phyloP scores from a whole-genome alignment of 768 basidiomycete genomes.

The Phanerochaete carnosa region DNA sequence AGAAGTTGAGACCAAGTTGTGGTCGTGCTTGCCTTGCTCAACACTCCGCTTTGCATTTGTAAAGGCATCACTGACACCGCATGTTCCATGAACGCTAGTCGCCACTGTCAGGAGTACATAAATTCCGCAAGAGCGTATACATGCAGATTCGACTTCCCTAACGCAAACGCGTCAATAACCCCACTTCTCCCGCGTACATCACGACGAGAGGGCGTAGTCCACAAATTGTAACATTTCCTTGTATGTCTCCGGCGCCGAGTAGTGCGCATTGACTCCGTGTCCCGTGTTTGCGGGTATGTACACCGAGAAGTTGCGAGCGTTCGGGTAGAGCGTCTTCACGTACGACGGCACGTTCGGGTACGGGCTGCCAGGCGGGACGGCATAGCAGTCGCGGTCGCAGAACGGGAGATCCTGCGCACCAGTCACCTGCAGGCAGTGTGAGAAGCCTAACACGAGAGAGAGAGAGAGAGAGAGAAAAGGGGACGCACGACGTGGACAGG shows the following conservation, averaged over 20 bases:
- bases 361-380: not conserved
- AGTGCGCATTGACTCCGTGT: not conserved
- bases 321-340: not conserved
- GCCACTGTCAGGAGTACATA: no score
- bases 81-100: no score
- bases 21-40: no score
- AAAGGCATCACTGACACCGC: no score
- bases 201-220: not conserved
- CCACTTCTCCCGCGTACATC: no score
- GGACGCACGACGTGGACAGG: not conserved
- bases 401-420: not conserved
- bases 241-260: not conserved
- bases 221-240: not conserved
- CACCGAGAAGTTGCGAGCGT: not conserved
- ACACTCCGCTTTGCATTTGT: no score
- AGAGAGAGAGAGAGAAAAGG: not conserved
- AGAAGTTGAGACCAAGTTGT: no score
- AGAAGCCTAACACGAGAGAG: not conserved
- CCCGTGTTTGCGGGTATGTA: not conserved
- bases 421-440: not conserved
- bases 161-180: no score
- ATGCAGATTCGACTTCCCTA: no score
- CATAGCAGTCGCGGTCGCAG: slow-evolving; percentile 3
- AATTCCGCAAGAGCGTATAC: no score
- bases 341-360: not conserved